Conservation (phyloP, 192 early-diverging fungal genomes). For the Allomyces macrogynus region DNA sequence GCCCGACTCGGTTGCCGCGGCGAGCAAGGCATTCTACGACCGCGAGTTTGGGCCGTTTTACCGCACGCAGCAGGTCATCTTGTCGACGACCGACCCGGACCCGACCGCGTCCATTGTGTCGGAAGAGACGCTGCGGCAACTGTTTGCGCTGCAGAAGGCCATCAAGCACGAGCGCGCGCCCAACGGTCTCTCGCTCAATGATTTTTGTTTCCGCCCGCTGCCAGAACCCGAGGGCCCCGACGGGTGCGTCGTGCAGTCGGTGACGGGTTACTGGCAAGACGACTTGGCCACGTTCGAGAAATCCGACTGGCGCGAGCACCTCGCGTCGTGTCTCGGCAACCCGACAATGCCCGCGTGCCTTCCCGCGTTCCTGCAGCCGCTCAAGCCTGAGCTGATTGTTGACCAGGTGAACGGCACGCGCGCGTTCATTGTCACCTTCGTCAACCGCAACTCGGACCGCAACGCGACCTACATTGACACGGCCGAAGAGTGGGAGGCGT, state of each 20-base stretch:
- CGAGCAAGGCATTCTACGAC: slow-evolving; percentile 37
- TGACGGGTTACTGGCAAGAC: slow-evolving; percentile 40
- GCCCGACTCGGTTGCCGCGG: slow-evolving; percentile 24
- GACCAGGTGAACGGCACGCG: slow-evolving; percentile 18
- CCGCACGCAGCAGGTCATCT: slow-evolving; percentile 33
- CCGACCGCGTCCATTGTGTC: slow-evolving; percentile 15
- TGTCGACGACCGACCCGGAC: slow-evolving; percentile 20
- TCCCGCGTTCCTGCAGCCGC: slow-evolving; percentile 37
- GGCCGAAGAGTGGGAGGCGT: slow-evolving; percentile 33
- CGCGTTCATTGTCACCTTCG: slow-evolving; percentile 37
- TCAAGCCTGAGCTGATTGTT: slow-evolving; percentile 36
- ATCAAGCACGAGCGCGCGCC: slow-evolving; percentile 17
- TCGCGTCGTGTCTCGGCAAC: slow-evolving; percentile 19
- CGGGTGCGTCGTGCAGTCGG: slow-evolving; percentile 37
- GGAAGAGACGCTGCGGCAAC: slow-evolving; percentile 14
- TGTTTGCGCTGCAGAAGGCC: slow-evolving; percentile 27
- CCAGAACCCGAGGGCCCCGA: slow-evolving; percentile 15
- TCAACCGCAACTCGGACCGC: slow-evolving; percentile 29
- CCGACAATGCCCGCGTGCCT: slow-evolving; percentile 22
- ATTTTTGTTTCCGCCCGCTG: slow-evolving; percentile 32
- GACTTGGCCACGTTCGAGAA: slow-evolving; percentile 22
- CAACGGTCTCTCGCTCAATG: slow-evolving; percentile 18
- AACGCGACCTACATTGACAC: slow-evolving; percentile 7
- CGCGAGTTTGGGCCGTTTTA: slow-evolving; percentile 42
- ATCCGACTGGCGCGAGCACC: slow-evolving; percentile 18